These are phyloP conservation scores for Pseudogymnoascus sp. DNA, from an alignment of 2,329 filamentous ascomycete genomes.

Conservation along the genomic window DNA sequence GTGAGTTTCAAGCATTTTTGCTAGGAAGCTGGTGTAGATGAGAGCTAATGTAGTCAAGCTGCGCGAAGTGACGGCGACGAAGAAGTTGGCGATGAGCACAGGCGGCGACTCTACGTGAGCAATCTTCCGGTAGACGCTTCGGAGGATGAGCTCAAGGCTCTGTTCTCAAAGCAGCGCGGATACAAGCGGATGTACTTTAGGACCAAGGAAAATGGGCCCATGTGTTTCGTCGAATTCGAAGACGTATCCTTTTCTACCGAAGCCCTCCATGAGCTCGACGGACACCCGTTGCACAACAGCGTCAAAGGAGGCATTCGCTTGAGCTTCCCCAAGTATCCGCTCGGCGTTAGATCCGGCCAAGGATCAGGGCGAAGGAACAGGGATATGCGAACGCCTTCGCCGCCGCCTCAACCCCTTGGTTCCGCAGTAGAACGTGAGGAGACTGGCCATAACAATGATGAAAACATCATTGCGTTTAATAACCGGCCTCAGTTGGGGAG, in stretches of 20 bases:
- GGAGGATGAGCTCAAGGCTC: constrained; percentile 87
- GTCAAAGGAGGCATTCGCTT: constrained; percentile 90
- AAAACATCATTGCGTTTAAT: too few relatives aligned
- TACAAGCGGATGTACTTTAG: constrained; percentile 94
- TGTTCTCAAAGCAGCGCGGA: constrained; percentile 88
- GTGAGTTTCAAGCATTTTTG: constrained; percentile 37
- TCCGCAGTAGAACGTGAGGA: too few relatives aligned
- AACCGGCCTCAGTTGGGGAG: too few relatives aligned
- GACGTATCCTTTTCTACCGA: constrained; percentile 88
- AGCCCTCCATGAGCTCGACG: constrained; percentile 82
- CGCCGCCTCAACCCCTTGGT: too few relatives aligned
- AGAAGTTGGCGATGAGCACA: background rate
- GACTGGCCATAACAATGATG: too few relatives aligned
- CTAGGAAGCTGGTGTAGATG: background rate
- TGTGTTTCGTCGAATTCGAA: constrained; percentile 99
- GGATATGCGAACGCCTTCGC: too few relatives aligned
- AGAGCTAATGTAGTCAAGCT: background rate
- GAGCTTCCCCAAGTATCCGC: constrained; percentile 94
- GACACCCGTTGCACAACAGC: constrained; percentile 78
- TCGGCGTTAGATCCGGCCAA: constrained; percentile 80
- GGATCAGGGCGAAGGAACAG: constrained; percentile 21
- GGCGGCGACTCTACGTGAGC: constrained; percentile 70
- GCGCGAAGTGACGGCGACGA: background rate
- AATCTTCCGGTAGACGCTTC: constrained; percentile 88
- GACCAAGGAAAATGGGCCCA: constrained; percentile 89